phyloP scores from a whole-genome alignment of 352 stramenopile species.

The Elongisporangium prolatum region DNA sequence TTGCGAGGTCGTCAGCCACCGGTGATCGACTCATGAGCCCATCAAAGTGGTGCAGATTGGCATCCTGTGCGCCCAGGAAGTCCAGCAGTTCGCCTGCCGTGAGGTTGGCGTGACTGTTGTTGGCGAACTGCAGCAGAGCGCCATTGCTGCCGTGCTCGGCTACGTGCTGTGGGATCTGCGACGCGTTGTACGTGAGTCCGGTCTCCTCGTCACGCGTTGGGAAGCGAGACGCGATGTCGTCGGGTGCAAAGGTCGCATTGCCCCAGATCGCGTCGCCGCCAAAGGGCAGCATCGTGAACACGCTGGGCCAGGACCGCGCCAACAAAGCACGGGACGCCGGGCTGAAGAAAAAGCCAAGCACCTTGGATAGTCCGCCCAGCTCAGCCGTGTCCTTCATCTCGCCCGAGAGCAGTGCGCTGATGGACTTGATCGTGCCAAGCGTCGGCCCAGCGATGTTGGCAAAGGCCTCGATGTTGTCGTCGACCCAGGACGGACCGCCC shows the following conservation, averaged over 20 bases:
- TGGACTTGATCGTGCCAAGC: constrained; percentile 90
- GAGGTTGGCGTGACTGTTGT: constrained; percentile 46
- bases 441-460: constrained; percentile 94
- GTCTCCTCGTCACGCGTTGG: constrained; percentile 26
- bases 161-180: constrained; percentile 39
- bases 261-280: constrained; percentile 91
- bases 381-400: constrained; percentile 95
- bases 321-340: constrained; percentile 46
- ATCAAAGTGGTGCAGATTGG: constrained; percentile 37
- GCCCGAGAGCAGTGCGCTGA: constrained; percentile 90
- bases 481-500: constrained; percentile 90
- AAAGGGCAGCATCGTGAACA: constrained; percentile 92
- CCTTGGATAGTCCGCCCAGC: constrained; percentile 78
- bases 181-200: constrained; percentile 22
- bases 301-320: constrained; percentile 68
- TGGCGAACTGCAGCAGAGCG: constrained; percentile 48
- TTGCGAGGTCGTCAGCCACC: constrained; percentile 26
- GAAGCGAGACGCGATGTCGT: constrained; percentile 62
- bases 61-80: constrained; percentile 40
- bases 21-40: constrained; percentile 39
- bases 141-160: constrained; percentile 41
- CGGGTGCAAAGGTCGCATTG: constrained; percentile 34
- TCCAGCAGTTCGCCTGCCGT: constrained; percentile 44
- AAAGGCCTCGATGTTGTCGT: constrained; percentile 88
- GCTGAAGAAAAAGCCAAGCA: constrained; percentile 81